Evolutionary conservation across 768 basidiomycete species (phyloP).

Genomic region (Phanerodontia chrysosporium): DNA sequence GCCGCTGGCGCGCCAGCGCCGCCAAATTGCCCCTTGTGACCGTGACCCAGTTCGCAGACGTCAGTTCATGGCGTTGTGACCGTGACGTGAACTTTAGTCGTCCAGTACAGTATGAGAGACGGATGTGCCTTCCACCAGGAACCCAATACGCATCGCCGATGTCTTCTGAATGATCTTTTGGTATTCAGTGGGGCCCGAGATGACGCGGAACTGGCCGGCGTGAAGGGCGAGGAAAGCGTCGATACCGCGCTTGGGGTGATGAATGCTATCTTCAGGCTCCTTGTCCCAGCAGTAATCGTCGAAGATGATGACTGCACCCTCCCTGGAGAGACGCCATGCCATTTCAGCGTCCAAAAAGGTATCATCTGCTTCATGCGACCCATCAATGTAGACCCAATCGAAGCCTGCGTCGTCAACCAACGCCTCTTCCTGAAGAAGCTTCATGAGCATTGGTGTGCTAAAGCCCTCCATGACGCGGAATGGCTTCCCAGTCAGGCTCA

Average conservation of each 20-base stretch:
- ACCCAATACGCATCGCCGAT: slow-evolving; percentile 50
- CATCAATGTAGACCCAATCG: slow-evolving; percentile 58
- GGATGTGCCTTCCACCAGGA: slow-evolving; percentile 31
- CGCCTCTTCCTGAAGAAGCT: slow-evolving; percentile 44
- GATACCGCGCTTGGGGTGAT: slow-evolving; percentile 54
- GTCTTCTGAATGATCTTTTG: slow-evolving; percentile 53
- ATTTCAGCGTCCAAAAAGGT: slow-evolving; percentile 59
- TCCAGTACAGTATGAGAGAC: no score
- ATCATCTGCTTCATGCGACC: slow-evolving; percentile 57
- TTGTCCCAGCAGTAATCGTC: slow-evolving; percentile 55
- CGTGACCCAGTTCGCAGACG: no score
- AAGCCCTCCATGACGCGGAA: slow-evolving; percentile 47
- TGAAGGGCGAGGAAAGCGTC: slow-evolving; percentile 53
- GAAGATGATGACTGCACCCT: slow-evolving; percentile 49
- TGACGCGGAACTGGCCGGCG: slow-evolving; percentile 39
- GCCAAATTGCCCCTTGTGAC: no score
- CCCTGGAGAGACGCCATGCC: slow-evolving; percentile 49
- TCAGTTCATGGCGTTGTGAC: no score
- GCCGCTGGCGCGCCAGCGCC: no score
- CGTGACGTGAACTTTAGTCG: no score
- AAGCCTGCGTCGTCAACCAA: slow-evolving; percentile 35
- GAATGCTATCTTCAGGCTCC: slow-evolving; percentile 42
- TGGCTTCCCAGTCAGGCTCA: slow-evolving; percentile 38
- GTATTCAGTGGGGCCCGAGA: slow-evolving; percentile 38
- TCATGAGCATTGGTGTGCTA: slow-evolving; percentile 48